phyloP scores from a whole-genome alignment of 208 protist genomes.

The Blastocrithidia nonstop region DNA sequence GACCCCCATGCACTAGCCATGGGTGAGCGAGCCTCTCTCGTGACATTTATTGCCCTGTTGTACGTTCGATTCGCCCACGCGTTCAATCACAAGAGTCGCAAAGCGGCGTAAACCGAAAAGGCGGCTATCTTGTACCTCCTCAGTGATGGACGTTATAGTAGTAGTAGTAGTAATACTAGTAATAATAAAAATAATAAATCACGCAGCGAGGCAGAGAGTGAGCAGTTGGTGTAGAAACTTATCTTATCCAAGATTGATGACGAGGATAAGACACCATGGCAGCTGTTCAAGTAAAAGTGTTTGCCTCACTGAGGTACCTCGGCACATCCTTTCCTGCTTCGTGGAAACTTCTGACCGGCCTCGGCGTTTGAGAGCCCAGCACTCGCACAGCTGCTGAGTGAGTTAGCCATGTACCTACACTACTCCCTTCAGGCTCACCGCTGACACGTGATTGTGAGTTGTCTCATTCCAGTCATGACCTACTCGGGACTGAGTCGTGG shows the following conservation, averaged over 20 bases:
- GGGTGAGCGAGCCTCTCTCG: constrained; percentile 34
- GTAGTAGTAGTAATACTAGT: constrained; percentile 1
- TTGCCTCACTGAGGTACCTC: constrained; percentile 51
- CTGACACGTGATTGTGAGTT: constrained; percentile 74
- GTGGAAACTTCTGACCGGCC: constrained; percentile 80
- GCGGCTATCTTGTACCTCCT: constrained; percentile 55
- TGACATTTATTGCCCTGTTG: constrained; percentile 71
- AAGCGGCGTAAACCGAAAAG: constrained; percentile 42
- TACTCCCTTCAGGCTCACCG: constrained; percentile 73
- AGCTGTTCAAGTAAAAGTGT: constrained; percentile 76
- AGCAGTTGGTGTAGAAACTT: neutral
- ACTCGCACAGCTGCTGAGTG: constrained; percentile 49
- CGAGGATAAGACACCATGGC: constrained; percentile 77
- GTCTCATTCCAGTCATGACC: constrained; percentile 63
- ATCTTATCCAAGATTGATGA: constrained; percentile 42
- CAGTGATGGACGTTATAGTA: constrained; percentile 17
- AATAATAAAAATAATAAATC: neutral
- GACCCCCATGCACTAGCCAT: constrained; percentile 55
- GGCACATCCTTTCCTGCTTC: constrained; percentile 71
- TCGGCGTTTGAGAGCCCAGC: constrained; percentile 71
- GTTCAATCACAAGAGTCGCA: constrained; percentile 75
- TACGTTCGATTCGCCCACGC: constrained; percentile 79
- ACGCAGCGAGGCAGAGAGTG: neutral
- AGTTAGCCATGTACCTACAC: constrained; percentile 56
- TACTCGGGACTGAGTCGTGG: constrained; percentile 68